Evolutionary conservation across 352 stramenopile genomes (phyloP).

Genomic region (Peronospora farinosa): DNA sequence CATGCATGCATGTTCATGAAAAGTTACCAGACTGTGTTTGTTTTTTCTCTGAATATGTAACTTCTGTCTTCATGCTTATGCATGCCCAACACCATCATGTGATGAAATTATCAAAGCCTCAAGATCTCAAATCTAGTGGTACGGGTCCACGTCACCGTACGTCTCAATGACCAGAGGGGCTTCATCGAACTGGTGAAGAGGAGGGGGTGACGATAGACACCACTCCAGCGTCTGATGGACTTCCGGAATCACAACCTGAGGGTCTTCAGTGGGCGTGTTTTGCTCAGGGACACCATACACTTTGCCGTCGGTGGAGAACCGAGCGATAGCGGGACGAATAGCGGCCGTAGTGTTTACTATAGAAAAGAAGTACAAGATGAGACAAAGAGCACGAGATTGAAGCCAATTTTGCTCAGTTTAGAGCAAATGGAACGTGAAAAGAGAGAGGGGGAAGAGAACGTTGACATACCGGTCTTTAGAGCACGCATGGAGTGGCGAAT

Average conservation of each 20-base stretch:
- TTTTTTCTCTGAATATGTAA: conserved; percentile 21
- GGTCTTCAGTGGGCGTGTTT: conserved; percentile 47
- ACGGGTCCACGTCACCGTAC: conserved; percentile 70
- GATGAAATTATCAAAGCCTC: neutral
- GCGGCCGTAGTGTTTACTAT: conserved; percentile 49
- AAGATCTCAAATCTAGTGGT: neutral
- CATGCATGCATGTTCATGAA: neutral
- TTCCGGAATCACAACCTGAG: conserved; percentile 78
- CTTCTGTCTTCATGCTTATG: conserved; percentile 26
- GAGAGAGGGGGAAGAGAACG: conserved; percentile 5
- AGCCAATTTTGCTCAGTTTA: neutral
- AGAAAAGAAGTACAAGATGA: neutral
- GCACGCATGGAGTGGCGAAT: conserved; percentile 72
- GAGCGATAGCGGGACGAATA: conserved; percentile 43
- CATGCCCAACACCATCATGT: conserved; percentile 16
- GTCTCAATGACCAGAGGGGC: conserved; percentile 85
- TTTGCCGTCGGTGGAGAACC: conserved; percentile 46
- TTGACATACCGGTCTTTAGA: conserved; percentile 66
- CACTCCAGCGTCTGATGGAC: conserved; percentile 81
- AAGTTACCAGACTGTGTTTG: conserved; percentile 27
- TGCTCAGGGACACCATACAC: conserved; percentile 30
- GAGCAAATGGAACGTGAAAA: neutral
- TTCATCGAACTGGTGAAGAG: conserved; percentile 87
- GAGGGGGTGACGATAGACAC: conserved; percentile 74
- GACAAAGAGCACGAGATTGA: conserved; percentile 9